phyloP scores from a whole-genome alignment of 495 filamentous ascomycete genomes.

The Penicillium arizonense region DNA sequence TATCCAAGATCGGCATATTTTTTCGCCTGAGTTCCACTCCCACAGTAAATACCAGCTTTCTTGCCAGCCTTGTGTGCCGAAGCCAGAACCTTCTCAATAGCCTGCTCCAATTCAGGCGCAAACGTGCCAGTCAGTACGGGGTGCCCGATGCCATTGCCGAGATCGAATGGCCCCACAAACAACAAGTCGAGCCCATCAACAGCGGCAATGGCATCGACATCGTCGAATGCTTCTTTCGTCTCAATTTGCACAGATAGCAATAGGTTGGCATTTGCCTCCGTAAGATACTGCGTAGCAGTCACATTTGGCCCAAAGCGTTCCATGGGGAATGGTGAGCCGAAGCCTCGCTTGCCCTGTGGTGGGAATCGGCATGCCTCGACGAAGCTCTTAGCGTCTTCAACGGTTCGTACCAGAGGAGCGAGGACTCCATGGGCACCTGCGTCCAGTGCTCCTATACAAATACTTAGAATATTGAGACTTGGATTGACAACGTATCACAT shows the following conservation, averaged over 20 bases:
- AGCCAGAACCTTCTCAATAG: slow-evolving; percentile 21
- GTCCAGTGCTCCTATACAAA: slow-evolving; percentile 59
- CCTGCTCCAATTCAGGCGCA: slow-evolving; percentile 23
- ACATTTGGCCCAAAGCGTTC: slow-evolving; percentile 5
- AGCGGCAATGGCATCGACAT: slow-evolving; percentile 68
- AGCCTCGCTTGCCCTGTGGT: slow-evolving; percentile 22
- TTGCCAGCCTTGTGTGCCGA: slow-evolving; percentile 24
- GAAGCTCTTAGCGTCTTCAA: slow-evolving; percentile 60
- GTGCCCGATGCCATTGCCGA: slow-evolving; percentile 9
- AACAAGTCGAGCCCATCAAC: slow-evolving; percentile 71
- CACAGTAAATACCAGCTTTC: slow-evolving; percentile 15
- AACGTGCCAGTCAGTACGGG: slow-evolving; percentile 7
- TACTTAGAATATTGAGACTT: slow-evolving; percentile 2
- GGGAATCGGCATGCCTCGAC: slow-evolving; percentile 51
- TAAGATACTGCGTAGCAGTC: slow-evolving; percentile 55
- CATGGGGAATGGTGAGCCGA: slow-evolving; percentile 28
- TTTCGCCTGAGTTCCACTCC: slow-evolving; percentile 4
- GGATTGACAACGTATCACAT: slow-evolving; percentile 27
- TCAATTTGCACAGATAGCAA: slow-evolving; percentile 82
- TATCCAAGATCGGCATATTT: slow-evolving; percentile 6
- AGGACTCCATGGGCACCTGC: slow-evolving; percentile 54
- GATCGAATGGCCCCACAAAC: slow-evolving; percentile 66
- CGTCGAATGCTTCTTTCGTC: slow-evolving; percentile 66
- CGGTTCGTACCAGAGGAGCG: slow-evolving; percentile 62
- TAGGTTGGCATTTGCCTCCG: slow-evolving; percentile 69